phyloP scores from a whole-genome alignment of 768 basidiomycete genomes.

The Wakefieldia striispora region DNA sequence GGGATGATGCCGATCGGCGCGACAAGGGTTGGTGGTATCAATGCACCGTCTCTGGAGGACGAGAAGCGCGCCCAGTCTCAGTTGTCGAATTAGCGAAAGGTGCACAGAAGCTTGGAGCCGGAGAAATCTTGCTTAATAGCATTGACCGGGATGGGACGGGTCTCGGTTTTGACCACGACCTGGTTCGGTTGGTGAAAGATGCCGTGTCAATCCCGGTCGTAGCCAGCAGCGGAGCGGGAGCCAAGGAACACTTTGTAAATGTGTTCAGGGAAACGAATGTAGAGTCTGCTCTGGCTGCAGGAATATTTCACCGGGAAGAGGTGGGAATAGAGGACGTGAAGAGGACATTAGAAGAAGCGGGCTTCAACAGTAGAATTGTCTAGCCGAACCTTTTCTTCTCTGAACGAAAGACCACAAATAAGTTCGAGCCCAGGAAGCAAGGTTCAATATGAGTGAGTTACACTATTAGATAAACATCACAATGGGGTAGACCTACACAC shows the following conservation, averaged over 20 bases:
- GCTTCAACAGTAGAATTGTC: conserved; percentile 47
- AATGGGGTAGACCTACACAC: conserved; percentile 34
- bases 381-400: conserved; percentile 2
- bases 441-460: conserved; percentile 20
- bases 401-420: neutral
- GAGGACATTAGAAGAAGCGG: conserved; percentile 42
- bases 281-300: conserved; percentile 93
- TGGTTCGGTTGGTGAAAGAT: conserved; percentile 71
- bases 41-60: conserved; percentile 94
- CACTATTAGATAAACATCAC: conserved; percentile 31
- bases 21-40: conserved; percentile 97
- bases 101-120: conserved; percentile 88
- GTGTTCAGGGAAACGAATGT: conserved; percentile 78
- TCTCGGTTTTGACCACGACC: conserved; percentile 84
- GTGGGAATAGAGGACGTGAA: conserved; percentile 86
- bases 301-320: conserved; percentile 92
- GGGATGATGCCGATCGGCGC: conserved; percentile 50
- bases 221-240: conserved; percentile 92
- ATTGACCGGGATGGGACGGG: conserved; percentile 97
- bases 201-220: conserved; percentile 89
- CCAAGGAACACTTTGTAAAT: conserved; percentile 77
- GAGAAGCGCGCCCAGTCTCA: conserved; percentile 78
- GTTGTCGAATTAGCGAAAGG: conserved; percentile 90
- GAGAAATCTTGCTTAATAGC: conserved; percentile 92
- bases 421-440: neutral